Evolutionary conservation across 1,284 basidiomycete species (phyloP), one percentile per base, ranked within the genome.

Genomic region (Caloboletus inedulis): DNA sequence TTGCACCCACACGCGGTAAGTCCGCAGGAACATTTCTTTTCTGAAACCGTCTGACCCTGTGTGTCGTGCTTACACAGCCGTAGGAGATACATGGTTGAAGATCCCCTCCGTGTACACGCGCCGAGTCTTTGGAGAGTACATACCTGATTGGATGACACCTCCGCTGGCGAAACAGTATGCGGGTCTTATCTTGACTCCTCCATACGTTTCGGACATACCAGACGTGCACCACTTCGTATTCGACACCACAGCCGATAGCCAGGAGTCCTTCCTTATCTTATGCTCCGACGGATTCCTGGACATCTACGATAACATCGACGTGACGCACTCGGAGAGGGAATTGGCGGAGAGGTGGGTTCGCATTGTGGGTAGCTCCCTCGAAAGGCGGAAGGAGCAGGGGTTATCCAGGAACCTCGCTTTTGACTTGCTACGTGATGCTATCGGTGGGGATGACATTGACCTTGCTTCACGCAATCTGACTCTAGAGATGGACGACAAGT

Each of bases 31-130:
- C 30, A 7, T 43, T 30, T 34, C 27, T 5, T 29, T 41, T 52
- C 47, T 41, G 23, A 29, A 33, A 42, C 40, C 16, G 30, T 49
- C 53, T 64, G 63, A 68, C 58, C 64, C 59, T 66, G 58, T 43
- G 57, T 47, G 42, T 30, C 40, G 48, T 54, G 47, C 16, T 9
- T 36, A 39, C 54, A 53, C 54, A 87, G 85, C 83, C 25, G 62
- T 87, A 48, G 84, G 84, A 14, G 85, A 87, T 63, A 77, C 74
- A 36, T 78, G 77, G 68, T 74, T 86, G 59, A 87, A 87, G 63
- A 67, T 87, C 13, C 81, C 84, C 8, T 69, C 74, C 4, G 49
- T 74, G 5, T 87, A 82, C 62, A 82, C 82, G 18, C 70, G 76
- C 45, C 74, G 77, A 9, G 70, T 81, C 14, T 81, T 87, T 57